phyloP scores from a whole-genome alignment of 2,329 filamentous ascomycete genomes.

The Talaromyces amestolkiae region DNA sequence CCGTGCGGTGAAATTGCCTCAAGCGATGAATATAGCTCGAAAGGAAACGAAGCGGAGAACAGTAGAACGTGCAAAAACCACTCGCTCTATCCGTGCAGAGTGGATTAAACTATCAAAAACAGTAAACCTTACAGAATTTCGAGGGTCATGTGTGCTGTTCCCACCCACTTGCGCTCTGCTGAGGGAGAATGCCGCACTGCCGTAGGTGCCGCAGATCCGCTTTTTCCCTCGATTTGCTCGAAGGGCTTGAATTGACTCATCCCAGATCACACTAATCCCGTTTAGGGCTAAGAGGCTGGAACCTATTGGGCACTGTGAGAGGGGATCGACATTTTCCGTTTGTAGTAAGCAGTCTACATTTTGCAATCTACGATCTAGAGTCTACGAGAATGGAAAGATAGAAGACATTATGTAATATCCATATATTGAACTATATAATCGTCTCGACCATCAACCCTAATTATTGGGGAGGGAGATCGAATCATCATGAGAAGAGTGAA shows the following conservation, averaged over 20 bases:
- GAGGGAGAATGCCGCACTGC: neutral
- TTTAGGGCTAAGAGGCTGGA: neutral
- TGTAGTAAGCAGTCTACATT: neutral
- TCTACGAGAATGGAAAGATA: neutral
- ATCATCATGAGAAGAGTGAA: slow-evolving; percentile 5
- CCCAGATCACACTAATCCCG: neutral
- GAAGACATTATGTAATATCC: neutral
- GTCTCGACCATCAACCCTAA: slow-evolving; percentile 11
- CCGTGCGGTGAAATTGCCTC: neutral
- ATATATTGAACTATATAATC: neutral
- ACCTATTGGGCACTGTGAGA: no score
- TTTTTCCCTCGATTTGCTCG: neutral
- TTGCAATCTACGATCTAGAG: neutral
- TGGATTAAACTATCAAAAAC: no score
- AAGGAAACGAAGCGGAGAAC: neutral
- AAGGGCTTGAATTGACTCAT: neutral
- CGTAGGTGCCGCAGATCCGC: neutral
- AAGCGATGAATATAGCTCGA: no score
- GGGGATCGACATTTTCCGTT: neutral
- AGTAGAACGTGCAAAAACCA: neutral
- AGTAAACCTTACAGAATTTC: neutral
- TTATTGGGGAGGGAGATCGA: slow-evolving; percentile 13
- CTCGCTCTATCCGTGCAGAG: neutral
- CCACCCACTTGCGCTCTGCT: neutral
- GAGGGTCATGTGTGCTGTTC: neutral